phyloP scores from a whole-genome alignment of 139 green algal genomes.

The Chlamydomonas applanata region DNA sequence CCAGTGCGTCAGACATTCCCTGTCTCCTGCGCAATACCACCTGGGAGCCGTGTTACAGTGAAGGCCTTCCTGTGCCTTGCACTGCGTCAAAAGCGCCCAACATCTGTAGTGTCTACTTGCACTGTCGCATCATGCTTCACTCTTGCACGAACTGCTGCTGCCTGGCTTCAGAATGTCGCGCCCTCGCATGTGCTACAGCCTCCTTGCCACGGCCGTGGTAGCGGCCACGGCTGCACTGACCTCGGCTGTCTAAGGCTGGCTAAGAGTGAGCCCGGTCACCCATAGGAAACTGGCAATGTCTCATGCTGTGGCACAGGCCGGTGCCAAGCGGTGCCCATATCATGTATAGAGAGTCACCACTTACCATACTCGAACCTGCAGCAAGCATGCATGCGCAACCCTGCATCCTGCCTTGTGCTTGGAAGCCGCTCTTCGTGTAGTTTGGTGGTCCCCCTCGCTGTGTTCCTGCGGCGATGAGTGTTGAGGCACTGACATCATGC shows the following conservation, averaged over 20 bases:
- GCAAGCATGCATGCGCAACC: no score
- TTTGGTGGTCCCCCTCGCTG: no score
- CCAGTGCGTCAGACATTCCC: slow-evolving; percentile 9
- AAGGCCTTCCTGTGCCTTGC: not conserved
- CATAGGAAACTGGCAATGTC: slow-evolving; percentile 20
- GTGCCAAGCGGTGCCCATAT: slow-evolving; percentile 12
- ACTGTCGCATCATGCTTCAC: not conserved
- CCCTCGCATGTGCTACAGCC: not conserved
- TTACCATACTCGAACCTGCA: no score
- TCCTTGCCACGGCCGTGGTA: slow-evolving; percentile 19
- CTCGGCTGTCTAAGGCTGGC: slow-evolving; percentile 12
- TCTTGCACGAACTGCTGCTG: not conserved
- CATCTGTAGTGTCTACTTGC: no score
- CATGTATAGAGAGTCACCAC: no score
- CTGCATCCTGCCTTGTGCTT: no score
- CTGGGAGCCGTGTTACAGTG: slow-evolving; percentile 9
- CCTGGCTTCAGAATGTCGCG: not conserved
- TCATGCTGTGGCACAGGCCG: slow-evolving; percentile 2
- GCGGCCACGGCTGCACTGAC: not conserved
- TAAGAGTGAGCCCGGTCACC: not conserved
- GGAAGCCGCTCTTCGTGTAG: no score
- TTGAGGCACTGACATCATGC: no score
- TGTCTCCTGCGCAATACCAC: not conserved
- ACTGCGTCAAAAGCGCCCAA: slow-evolving; percentile 9
- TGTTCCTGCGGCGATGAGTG: no score